Conservation (phyloP, 2,329 filamentous ascomycete species). For the Didymosphaeria variabile region DNA sequence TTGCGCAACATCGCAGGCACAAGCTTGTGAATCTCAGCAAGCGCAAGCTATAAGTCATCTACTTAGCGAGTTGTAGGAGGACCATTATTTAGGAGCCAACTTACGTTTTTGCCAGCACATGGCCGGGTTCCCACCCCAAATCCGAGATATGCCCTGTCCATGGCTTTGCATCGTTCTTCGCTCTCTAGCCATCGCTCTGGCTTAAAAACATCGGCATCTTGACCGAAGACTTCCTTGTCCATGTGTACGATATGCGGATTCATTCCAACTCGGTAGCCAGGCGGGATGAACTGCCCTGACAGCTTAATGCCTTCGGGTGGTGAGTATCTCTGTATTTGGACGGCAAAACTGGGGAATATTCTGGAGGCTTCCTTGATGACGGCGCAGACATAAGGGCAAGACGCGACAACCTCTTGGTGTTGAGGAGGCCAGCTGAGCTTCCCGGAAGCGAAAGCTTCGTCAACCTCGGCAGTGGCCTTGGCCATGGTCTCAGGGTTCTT, state of each 20-base stretch:
- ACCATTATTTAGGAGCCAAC: neutral
- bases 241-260: constrained; percentile 57
- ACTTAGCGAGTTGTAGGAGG: neutral
- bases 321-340: constrained; percentile 29
- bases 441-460: constrained; percentile 21
- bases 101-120: constrained; percentile 43
- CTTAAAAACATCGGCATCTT: constrained; percentile 51
- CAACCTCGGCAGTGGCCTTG: constrained; percentile 26
- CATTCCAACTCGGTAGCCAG: constrained; percentile 54
- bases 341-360: constrained; percentile 47
- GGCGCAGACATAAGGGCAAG: constrained; percentile 53
- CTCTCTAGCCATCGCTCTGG: constrained; percentile 58
- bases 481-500: constrained; percentile 33
- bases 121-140: constrained; percentile 47
- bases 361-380: constrained; percentile 56
- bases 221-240: constrained; percentile 51
- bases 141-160: constrained; percentile 45
- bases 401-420: constrained; percentile 22
- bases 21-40: constrained; percentile 33
- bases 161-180: constrained; percentile 23
- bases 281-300: constrained; percentile 33
- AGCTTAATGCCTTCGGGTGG: constrained; percentile 34
- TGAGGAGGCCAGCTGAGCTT: constrained; percentile 18
- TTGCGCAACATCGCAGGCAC: constrained; percentile 29
- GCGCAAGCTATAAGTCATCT: constrained; percentile 12